Conservation (phyloP, 495 filamentous ascomycete species). For the Opeltia flavorubescens region DNA sequence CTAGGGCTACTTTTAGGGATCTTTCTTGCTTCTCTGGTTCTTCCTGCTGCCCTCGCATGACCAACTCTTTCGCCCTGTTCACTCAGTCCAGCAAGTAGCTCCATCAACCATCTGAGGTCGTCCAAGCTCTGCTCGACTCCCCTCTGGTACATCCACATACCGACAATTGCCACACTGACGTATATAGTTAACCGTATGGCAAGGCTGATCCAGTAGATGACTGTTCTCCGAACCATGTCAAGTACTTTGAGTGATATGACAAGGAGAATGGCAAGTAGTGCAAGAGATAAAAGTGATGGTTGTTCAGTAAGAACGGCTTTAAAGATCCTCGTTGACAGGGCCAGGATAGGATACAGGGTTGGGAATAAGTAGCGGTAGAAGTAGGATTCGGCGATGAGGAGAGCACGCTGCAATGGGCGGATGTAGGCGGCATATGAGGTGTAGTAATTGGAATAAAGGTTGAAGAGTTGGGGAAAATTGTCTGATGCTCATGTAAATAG, state of each 20-base stretch:
- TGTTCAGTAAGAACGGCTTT: constrained; percentile 35
- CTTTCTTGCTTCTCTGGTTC: constrained; percentile 13
- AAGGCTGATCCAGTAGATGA: constrained; percentile 62
- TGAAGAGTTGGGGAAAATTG: constrained; percentile 25
- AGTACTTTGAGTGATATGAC: constrained; percentile 52
- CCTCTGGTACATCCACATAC: constrained; percentile 43
- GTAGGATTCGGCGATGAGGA: constrained; percentile 20
- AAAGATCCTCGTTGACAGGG: constrained; percentile 20
- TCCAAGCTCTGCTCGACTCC: constrained; percentile 45
- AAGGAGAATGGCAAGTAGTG: constrained; percentile 39
- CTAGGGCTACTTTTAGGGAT: constrained; percentile 13
- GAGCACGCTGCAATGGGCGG: constrained; percentile 13
- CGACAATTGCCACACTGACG: constrained; percentile 33
- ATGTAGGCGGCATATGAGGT: constrained; percentile 24
- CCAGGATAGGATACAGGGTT: constrained; percentile 27
- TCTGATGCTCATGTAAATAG: constrained; percentile 11
- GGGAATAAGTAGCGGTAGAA: constrained; percentile 26
- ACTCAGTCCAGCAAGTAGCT: constrained; percentile 41
- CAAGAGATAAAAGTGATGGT: constrained; percentile 47
- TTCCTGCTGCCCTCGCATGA: constrained; percentile 11
- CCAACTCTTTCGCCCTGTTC: constrained; percentile 36
- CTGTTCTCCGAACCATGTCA: constrained; percentile 47
- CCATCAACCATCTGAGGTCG: constrained; percentile 43
- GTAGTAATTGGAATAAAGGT: constrained; percentile 24
- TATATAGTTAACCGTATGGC: constrained; percentile 45